Evolutionary conservation across 805 yeast genomes (phyloP), one percentile per base, ranked within the genome.

Genomic region (Ascoidea asiatica): DNA sequence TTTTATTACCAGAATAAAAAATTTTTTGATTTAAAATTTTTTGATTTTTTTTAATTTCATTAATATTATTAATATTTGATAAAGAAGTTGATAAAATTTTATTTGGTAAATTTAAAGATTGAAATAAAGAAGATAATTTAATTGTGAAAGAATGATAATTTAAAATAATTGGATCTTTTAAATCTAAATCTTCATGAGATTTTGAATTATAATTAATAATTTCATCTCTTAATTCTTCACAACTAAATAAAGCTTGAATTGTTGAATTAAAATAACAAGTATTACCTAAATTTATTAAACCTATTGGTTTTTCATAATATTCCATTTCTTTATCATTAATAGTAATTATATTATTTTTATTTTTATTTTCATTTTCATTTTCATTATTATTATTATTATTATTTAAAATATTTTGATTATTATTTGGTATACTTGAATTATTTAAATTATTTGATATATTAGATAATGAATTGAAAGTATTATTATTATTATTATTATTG

Each of bases 241-340:
- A 75, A 5, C 87, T 82, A 64, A 88, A 92, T 59, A 87, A 90
- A 56, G 82, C 90, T 57, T 90, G 98, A 38, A 90, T 64, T 42
- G 92, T 66, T 0, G 97, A 90, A 58, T 92, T 90, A 59, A 92
- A 67, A 53, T 89, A 89, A 61, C 98, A 92, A 0, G 98, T 90
- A 58, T 92, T 92, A 20, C 98, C 98, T 49, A 88, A 89, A 57
- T 92, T 92, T 60, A 82, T 85, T 56, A 92, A 69, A 0, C 98
- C 98, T 3, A 87, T 85, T 0, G 98, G 98, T 75, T 90, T 79
- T 6, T 41, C 37, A 22, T 44, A 44, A 13, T 38, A 39, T 33
- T 38, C 45, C 15, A 49, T 44, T 21, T 18, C 35, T 29, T 29
- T 29, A 29, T 29, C 35, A 3, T 8, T 15, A 15, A 15, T 29